Evolutionary conservation across 768 basidiomycete species (phyloP).

Genomic region (Lanmaoa pseudosensibilis): DNA sequence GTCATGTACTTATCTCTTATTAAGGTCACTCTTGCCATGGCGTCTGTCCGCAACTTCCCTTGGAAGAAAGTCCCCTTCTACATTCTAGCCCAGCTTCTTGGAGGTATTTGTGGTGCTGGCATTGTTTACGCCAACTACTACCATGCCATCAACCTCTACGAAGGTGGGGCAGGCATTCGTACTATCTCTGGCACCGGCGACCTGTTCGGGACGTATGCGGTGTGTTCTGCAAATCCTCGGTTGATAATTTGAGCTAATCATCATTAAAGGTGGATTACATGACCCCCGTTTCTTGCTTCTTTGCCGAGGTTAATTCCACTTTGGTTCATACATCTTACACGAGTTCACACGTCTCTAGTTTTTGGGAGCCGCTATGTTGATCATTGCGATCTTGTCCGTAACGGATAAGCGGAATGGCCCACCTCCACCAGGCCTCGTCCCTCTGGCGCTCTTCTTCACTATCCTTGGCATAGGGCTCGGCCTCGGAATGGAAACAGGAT

Average conservation of each 20-base stretch:
- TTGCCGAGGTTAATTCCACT: slow-evolving; percentile 38
- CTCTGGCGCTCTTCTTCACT: slow-evolving; percentile 54
- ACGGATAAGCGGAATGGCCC: slow-evolving; percentile 54
- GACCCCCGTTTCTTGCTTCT: slow-evolving; percentile 46
- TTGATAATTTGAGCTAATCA: slow-evolving; percentile 9
- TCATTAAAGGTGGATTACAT: slow-evolving; percentile 40
- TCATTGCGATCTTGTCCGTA: slow-evolving; percentile 52
- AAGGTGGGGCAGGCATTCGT: slow-evolving; percentile 55
- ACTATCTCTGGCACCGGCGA: slow-evolving; percentile 56
- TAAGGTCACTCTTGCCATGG: slow-evolving; percentile 71
- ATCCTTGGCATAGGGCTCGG: slow-evolving; percentile 58
- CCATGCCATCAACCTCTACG: slow-evolving; percentile 64
- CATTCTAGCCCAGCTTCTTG: slow-evolving; percentile 62
- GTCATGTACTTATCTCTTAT: not conserved
- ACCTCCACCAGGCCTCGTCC: slow-evolving; percentile 50
- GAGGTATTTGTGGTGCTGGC: slow-evolving; percentile 56
- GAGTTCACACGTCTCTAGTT: slow-evolving; percentile 39
- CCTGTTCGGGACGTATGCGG: slow-evolving; percentile 63
- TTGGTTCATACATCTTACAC: not conserved
- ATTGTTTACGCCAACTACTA: slow-evolving; percentile 64
- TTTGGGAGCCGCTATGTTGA: slow-evolving; percentile 52
- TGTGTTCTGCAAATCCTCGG: slow-evolving; percentile 28
- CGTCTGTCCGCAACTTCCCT: slow-evolving; percentile 70
- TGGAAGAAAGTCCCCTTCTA: slow-evolving; percentile 79
- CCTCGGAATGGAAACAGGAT: slow-evolving; percentile 67